These are phyloP conservation scores for Lantana camara DNA, from an alignment of 257 asterid species.

Conservation along the genomic window DNA sequence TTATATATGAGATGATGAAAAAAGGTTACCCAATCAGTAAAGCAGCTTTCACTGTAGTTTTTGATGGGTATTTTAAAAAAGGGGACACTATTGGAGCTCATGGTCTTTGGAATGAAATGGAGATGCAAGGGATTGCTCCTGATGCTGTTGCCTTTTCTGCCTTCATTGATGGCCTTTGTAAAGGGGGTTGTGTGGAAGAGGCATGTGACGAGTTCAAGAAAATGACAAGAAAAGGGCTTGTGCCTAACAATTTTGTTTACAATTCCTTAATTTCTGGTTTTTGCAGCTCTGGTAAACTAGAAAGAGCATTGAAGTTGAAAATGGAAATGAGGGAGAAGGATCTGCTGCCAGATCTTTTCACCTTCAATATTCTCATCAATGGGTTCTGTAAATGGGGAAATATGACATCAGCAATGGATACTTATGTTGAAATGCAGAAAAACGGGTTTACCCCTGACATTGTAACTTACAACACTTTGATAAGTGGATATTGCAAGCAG, in stretches of 20 bases:
- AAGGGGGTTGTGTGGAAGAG: slow-evolving; percentile 64
- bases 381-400: slow-evolving; percentile 84
- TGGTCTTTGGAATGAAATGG: slow-evolving; percentile 81
- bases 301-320: slow-evolving; percentile 66
- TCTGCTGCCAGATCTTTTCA: slow-evolving; percentile 68
- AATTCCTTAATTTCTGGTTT: slow-evolving; percentile 86
- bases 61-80: slow-evolving; percentile 73
- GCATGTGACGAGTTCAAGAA: slow-evolving; percentile 49
- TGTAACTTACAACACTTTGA: slow-evolving; percentile 86
- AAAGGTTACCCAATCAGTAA: slow-evolving; percentile 61
- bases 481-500: slow-evolving; percentile 77
- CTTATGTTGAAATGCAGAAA: slow-evolving; percentile 60
- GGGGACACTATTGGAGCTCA: slow-evolving; percentile 76
- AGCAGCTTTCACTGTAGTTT: slow-evolving; percentile 72
- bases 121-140: slow-evolving; percentile 66
- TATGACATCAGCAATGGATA: slow-evolving; percentile 72
- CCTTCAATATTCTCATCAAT: slow-evolving; percentile 77
- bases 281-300: slow-evolving; percentile 57
- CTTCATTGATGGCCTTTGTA: slow-evolving; percentile 72
- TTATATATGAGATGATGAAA: slow-evolving; percentile 66
- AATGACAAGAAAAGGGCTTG: slow-evolving; percentile 66
- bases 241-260: slow-evolving; percentile 81
- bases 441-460: slow-evolving; percentile 70
- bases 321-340: slow-evolving; percentile 77
- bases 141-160: slow-evolving; percentile 94